Conservation (phyloP, 768 basidiomycete genomes). For the Termitomyces sp. region DNA sequence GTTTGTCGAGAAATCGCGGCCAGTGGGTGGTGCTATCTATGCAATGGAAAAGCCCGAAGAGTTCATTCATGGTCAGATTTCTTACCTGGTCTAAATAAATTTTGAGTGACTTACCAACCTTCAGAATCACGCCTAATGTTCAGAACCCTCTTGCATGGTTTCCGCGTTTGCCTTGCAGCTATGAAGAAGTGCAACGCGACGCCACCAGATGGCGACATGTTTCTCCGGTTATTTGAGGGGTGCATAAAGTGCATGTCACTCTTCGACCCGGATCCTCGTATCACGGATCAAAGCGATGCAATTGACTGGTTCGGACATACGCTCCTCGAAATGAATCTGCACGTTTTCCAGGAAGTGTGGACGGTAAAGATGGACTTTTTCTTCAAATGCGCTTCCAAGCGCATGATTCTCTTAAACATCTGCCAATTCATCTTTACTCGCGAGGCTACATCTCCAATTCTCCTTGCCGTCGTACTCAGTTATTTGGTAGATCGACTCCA, state of each 20-base stretch:
- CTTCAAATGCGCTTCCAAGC: slow-evolving; percentile 72
- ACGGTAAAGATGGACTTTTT: slow-evolving; percentile 89
- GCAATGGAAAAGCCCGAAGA: slow-evolving; percentile 81
- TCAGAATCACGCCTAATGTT: slow-evolving; percentile 83
- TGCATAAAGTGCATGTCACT: slow-evolving; percentile 80
- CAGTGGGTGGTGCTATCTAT: slow-evolving; percentile 71
- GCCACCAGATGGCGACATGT: slow-evolving; percentile 77
- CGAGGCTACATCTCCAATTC: slow-evolving; percentile 69
- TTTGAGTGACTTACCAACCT: slow-evolving; percentile 6
- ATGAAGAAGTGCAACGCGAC: slow-evolving; percentile 78
- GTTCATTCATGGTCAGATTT: slow-evolving; percentile 62
- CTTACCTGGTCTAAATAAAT: background rate
- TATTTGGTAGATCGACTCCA: slow-evolving; percentile 82
- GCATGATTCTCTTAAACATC: slow-evolving; percentile 75
- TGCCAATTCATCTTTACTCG: slow-evolving; percentile 79
- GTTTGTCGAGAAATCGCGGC: slow-evolving; percentile 80
- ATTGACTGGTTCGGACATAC: slow-evolving; percentile 81
- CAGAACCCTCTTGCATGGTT: slow-evolving; percentile 83
- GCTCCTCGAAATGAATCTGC: slow-evolving; percentile 77
- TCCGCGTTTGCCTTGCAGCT: slow-evolving; percentile 71
- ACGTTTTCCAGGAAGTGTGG: slow-evolving; percentile 96
- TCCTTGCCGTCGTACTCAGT: slow-evolving; percentile 84
- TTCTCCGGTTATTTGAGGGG: slow-evolving; percentile 84
- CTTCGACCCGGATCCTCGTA: slow-evolving; percentile 65
- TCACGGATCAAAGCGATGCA: slow-evolving; percentile 63